Evolutionary conservation across 2,329 filamentous ascomycete species (phyloP).

Genomic region (Intubia oerlemansii): DNA sequence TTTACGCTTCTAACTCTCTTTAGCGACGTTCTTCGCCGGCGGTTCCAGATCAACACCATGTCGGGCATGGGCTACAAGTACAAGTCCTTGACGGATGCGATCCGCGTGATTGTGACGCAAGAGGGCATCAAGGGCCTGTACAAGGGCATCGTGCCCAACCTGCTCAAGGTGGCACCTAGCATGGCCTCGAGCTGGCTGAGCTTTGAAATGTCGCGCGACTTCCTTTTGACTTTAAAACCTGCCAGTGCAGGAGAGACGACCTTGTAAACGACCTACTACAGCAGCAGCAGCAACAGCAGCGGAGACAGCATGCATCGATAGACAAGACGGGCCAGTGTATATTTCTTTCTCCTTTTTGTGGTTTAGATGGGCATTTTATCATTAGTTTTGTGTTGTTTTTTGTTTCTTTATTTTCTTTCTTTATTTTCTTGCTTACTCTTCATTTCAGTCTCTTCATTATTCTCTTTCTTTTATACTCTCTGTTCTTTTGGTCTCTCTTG

Average conservation of each 20-base stretch:
- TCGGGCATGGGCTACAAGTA: constrained; percentile 95
- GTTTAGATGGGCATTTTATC: no score
- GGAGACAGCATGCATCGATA: no score
- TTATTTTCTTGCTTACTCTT: neutral
- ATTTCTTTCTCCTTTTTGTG: no score
- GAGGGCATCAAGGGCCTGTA: constrained; percentile 77
- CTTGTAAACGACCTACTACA: constrained; percentile 1
- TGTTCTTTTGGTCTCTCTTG: neutral
- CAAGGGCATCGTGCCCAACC: constrained; percentile 87
- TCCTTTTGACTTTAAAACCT: constrained; percentile 44
- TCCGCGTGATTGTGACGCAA: constrained; percentile 59
- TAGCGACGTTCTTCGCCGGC: constrained; percentile 74
- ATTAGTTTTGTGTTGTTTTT: neutral
- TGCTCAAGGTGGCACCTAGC: constrained; percentile 91
- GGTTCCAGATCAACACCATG: constrained; percentile 99
- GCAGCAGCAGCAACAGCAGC: no score
- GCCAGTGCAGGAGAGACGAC: constrained; percentile 15
- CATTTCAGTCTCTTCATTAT: neutral
- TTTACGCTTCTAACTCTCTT: no score
- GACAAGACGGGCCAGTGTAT: no score
- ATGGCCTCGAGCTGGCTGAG: constrained; percentile 98
- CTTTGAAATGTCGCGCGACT: constrained; percentile 83
- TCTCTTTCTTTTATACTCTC: neutral
- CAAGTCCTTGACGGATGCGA: constrained; percentile 64
- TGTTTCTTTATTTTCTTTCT: neutral